These are phyloP conservation scores for Gloeopeniophorella convolvens DNA, from an alignment of 768 basidiomycete genomes.

Conservation along the genomic window DNA sequence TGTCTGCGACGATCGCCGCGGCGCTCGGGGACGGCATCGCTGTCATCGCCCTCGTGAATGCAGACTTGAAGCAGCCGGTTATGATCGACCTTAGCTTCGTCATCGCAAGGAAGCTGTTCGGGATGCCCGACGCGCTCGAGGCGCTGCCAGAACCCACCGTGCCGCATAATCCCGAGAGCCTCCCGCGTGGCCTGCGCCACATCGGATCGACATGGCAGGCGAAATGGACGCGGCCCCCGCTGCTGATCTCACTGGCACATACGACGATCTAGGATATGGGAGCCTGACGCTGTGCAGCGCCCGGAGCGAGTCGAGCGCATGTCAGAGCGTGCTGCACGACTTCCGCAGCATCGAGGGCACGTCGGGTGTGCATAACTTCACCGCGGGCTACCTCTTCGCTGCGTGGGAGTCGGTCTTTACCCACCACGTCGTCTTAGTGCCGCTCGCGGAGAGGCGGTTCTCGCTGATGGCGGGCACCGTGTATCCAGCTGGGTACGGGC, in stretches of 20 bases:
- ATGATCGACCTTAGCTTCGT: neutral
- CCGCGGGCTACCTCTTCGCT: no score
- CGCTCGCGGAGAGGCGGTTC: neutral
- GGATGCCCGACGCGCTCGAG: neutral
- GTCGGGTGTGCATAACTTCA: no score
- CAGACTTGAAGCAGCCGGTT: constrained; percentile 3
- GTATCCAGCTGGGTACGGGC: neutral
- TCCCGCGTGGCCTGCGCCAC: no score
- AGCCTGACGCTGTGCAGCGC: neutral
- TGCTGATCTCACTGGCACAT: constrained; percentile 4
- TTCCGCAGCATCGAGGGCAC: constrained; percentile 2
- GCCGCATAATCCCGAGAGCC: no score
- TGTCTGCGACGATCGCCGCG: constrained; percentile 28
- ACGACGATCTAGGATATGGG: constrained; percentile 5
- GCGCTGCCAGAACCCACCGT: no score
- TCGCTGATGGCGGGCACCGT: neutral
- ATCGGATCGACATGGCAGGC: neutral
- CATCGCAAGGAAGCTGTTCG: neutral
- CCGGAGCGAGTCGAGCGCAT: constrained; percentile 1
- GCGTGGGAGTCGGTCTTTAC: neutral
- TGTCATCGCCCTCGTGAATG: constrained; percentile 26
- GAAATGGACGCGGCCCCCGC: neutral
- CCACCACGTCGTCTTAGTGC: neutral
- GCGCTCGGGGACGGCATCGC: constrained; percentile 34
- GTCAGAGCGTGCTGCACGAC: constrained; percentile 1